Base-by-base conservation (phyloP, 2,329 filamentous ascomycete genomes). In the Fusarium brachygibbosum region DNA sequence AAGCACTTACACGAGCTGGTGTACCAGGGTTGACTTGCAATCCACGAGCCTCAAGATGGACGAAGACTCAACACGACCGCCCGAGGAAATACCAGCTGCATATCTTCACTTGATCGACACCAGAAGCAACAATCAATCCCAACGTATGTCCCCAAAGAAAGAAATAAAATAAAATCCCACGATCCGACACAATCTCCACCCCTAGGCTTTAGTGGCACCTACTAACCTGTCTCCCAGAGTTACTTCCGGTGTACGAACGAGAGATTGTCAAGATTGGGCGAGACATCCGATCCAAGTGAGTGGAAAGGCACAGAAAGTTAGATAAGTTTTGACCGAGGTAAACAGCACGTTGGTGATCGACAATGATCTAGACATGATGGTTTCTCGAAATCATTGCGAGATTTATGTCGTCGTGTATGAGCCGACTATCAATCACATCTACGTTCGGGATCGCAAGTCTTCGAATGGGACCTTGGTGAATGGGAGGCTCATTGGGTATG, bases 391-490 rank as follows among this genome's bases (percentile, higher is more conserved):
- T 28, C 86, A 88, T 55, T 85, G 86, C 66, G 84, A 87, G 68
- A 78, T 88, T 32, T 89, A 88, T 72, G 83, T 83, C 2, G 77
- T 88, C 40, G 73, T 83, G 12, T 87, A 87, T 63, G 85, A 87
- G 44, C 74, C 76, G 21, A 76, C 74, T 11, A 57, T 76, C 68
- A 78, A 79, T 44, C 76, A 87, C 55, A 75, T 88, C 40, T 89
- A 87, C 66, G 85, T 87, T 29, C 83, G 86, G 16, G 87, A 89
- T 68, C 82, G 84, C 25, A 82, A 83, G 53, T 88, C 87, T 6
- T 78, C 77, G 17, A 85, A 85, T 55, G 87, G 87, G 4, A 88
- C 86, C 0, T 84, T 79, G 52, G 82, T 89, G 37, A 87, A 88
- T 58, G 79, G 76, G 1, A 49, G 72, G 1, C 76, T 81, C 17